These are phyloP conservation scores for Cicer cuneatum DNA, from an alignment of 306 rosid species.

Conservation along the genomic window DNA sequence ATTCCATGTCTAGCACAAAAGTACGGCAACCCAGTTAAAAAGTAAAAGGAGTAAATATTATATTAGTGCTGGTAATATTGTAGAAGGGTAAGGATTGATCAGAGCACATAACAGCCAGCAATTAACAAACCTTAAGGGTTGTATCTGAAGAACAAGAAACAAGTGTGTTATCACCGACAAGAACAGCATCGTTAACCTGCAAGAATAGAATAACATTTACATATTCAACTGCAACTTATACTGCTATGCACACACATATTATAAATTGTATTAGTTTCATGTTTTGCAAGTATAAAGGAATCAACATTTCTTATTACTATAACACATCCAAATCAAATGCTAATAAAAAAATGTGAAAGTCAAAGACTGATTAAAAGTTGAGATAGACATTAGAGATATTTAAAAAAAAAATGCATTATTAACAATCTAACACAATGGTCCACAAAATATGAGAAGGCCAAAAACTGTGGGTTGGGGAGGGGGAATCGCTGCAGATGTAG, in stretches of 20 bases:
- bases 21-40: slow-evolving; percentile 19
- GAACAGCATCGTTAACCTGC: slow-evolving; percentile 95
- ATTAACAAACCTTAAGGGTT: slow-evolving; percentile 82
- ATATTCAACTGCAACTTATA: slow-evolving; percentile 13
- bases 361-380: slow-evolving; percentile 2
- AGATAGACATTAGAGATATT: slow-evolving; percentile 14
- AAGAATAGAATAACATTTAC: slow-evolving; percentile 45
- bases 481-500: slow-evolving; percentile 18
- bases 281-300: slow-evolving; percentile 27
- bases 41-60: slow-evolving; percentile 25
- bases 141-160: slow-evolving; percentile 98
- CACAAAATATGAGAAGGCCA: slow-evolving; percentile 1
- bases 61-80: slow-evolving; percentile 25
- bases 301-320: slow-evolving; percentile 17
- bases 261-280: neutral
- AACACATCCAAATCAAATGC: slow-evolving; percentile 23
- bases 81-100: slow-evolving; percentile 23
- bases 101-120: slow-evolving; percentile 25
- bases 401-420: neutral
- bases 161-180: slow-evolving; percentile 87
- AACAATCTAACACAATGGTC: slow-evolving; percentile 16
- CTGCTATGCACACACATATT: slow-evolving; percentile 11
- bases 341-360: slow-evolving; percentile 8
- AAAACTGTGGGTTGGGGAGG: neutral
- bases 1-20: slow-evolving; percentile 77